A percentile compares a stretch with the other conserved stretches of the same genome.
These are phyloP conservation scores for Isoetes engelmannii DNA, from an alignment of 83 land plant species.

Conservation along the genomic window DNA sequence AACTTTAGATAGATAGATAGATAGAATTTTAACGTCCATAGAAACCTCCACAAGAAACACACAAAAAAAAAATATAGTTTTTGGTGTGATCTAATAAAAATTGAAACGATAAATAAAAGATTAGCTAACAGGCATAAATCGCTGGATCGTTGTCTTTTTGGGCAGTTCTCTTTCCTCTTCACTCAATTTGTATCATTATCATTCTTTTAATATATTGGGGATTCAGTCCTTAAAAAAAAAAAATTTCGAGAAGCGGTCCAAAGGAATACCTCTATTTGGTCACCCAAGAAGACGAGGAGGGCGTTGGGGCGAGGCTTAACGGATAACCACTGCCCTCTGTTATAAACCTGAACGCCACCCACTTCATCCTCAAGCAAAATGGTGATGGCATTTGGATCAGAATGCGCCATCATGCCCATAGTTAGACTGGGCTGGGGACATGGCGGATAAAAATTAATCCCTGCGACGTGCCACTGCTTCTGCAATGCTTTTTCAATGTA, in stretches of 20 bases:
- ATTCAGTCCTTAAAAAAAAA: no score
- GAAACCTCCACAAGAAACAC: no score
- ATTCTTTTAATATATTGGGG: no score
- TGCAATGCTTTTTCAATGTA: constrained; percentile 6
- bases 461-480: not conserved
- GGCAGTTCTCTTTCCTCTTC: no score
- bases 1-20: no score
- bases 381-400: constrained; percentile 18
- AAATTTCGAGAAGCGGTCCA: not conserved
- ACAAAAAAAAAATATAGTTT: no score
- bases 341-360: constrained; percentile 22
- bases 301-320: constrained; percentile 18
- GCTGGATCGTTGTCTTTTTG: no score
- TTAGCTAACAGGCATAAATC: no score
- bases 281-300: constrained; percentile 25
- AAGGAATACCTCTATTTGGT: constrained; percentile 17
- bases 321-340: constrained; percentile 11
- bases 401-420: constrained; percentile 20
- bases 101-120: no score
- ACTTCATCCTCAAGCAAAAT: constrained; percentile 21
- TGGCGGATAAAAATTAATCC: constrained; percentile 28
- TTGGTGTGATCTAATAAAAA: no score
- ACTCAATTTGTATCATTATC: no score
- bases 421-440: constrained; percentile 22
- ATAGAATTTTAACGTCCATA: no score